A percentile compares a stretch with the other conserved stretches of the same genome.
Conservation (phyloP, 192 early-diverging fungal species). For the Pecoramyces ruminantium region DNA sequence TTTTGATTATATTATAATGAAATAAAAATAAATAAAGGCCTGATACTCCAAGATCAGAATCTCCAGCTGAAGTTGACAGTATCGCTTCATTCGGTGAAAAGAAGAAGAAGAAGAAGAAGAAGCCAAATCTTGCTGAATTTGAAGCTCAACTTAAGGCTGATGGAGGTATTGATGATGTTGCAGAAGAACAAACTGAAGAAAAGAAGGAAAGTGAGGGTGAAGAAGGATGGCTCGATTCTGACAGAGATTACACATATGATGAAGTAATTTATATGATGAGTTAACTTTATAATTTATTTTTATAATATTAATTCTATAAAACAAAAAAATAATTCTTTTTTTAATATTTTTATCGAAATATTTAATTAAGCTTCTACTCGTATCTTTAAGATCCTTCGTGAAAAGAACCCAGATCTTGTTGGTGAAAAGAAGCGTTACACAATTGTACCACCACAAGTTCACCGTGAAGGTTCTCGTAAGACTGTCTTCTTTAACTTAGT, state of each 20-base stretch:
- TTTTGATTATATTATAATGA: no score
- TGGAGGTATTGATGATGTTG: conserved; percentile 7
- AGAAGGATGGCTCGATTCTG: conserved; percentile 59
- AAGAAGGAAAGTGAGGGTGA: conserved; percentile 1
- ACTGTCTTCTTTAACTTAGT: conserved; percentile 88
- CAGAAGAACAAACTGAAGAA: background rate
- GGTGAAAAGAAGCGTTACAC: conserved; percentile 90
- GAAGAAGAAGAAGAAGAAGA: conserved; percentile 66
- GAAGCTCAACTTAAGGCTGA: conserved; percentile 34
- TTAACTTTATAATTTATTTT: no score
- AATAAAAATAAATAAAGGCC: conserved; percentile 1
- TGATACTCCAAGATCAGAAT: background rate
- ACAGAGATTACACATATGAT: conserved; percentile 84
- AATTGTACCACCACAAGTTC: conserved; percentile 79
- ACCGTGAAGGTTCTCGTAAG: conserved; percentile 88
- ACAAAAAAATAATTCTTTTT: no score
- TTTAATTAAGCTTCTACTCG: conserved; percentile 79
- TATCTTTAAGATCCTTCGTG: conserved; percentile 74
- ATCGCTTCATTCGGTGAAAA: conserved; percentile 42
- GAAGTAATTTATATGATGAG: no score
- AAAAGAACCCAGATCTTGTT: conserved; percentile 83
- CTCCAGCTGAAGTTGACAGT: conserved; percentile 18
- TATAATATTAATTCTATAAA: no score
- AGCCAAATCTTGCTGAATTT: conserved; percentile 62
- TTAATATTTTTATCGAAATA: no score